phyloP scores from a whole-genome alignment of 257 asterid species.

The Euphrasia confusa region DNA sequence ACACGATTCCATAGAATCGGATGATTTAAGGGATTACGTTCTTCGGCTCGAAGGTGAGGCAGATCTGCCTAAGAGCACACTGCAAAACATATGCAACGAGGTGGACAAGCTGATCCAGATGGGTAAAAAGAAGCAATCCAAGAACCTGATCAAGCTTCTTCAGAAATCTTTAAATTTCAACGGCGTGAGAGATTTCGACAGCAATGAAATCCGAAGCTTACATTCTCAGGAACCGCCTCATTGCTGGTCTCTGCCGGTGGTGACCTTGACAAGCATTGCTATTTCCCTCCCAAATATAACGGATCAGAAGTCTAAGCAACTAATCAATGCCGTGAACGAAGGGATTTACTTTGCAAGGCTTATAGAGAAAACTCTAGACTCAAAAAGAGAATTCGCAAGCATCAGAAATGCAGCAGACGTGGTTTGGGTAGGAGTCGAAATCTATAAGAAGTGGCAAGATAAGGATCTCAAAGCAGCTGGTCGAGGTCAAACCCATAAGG shows the following conservation, averaged over 20 bases:
- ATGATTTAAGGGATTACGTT: constrained; percentile 14
- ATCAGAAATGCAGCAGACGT: constrained; percentile 25
- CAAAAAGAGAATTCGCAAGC: background rate
- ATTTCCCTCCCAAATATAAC: constrained; percentile 21
- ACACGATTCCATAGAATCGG: background rate
- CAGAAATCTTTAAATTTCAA: constrained; percentile 5
- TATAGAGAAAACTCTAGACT: constrained; percentile 12
- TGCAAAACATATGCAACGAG: constrained; percentile 19
- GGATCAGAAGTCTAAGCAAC: background rate
- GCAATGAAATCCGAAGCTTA: constrained; percentile 9
- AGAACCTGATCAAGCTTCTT: constrained; percentile 15
- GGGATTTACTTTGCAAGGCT: constrained; percentile 23
- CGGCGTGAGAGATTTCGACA: constrained; percentile 20
- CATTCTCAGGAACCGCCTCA: constrained; percentile 22
- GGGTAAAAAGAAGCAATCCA: constrained; percentile 17
- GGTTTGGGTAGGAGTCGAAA: constrained; percentile 19
- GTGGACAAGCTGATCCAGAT: constrained; percentile 17
- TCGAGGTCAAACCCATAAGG: background rate
- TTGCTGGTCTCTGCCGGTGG: constrained; percentile 31
- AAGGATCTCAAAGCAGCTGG: constrained; percentile 19
- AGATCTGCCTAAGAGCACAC: constrained; percentile 21
- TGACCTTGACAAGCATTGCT: constrained; percentile 26
- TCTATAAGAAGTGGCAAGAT: constrained; percentile 20
- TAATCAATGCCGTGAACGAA: constrained; percentile 24
- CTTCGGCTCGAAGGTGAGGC: constrained; percentile 32